Evolutionary conservation across 495 filamentous ascomycete genomes (phyloP).

Genomic region (Penicillium coffeae): DNA sequence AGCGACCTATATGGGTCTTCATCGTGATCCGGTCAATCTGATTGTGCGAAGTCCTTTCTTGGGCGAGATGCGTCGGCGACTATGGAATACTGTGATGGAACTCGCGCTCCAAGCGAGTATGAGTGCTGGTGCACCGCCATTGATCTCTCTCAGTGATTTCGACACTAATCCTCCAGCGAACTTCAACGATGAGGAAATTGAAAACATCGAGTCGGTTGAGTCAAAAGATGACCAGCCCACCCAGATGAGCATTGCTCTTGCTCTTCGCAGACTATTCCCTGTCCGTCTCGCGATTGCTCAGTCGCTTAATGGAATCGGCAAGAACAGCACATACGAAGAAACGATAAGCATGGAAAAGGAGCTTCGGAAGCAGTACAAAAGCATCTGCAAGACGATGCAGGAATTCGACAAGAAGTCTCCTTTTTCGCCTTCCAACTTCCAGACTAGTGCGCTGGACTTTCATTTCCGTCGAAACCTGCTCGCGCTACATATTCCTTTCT

Average conservation of each 20-base stretch:
- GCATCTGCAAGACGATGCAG: conserved; percentile 34
- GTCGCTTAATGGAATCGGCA: conserved; percentile 42
- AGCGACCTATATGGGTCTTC: conserved; percentile 59
- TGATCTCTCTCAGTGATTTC: conserved; percentile 48
- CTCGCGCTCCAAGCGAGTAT: conserved; percentile 50
- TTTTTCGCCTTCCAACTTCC: conserved; percentile 29
- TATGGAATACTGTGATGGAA: conserved; percentile 62
- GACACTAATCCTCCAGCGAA: conserved; percentile 53
- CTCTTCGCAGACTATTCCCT: conserved; percentile 43
- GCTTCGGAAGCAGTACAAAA: conserved; percentile 31
- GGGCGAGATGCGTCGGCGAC: conserved; percentile 55
- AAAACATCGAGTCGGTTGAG: conserved; percentile 22
- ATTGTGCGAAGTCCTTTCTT: conserved; percentile 29
- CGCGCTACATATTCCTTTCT: conserved; percentile 49
- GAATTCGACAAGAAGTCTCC: conserved; percentile 14
- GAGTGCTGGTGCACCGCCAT: conserved; percentile 46
- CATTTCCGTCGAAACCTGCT: conserved; percentile 44
- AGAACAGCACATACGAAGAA: conserved; percentile 33
- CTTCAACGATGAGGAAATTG: conserved; percentile 36
- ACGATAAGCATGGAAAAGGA: conserved; percentile 34
- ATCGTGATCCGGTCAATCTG: conserved; percentile 52
- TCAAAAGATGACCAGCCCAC: conserved; percentile 38
- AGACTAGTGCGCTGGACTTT: conserved; percentile 36
- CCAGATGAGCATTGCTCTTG: conserved; percentile 40
- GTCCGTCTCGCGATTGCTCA: conserved; percentile 44